Conservation (phyloP, 345 rosid species). For the Schrenkiella parvula region DNA sequence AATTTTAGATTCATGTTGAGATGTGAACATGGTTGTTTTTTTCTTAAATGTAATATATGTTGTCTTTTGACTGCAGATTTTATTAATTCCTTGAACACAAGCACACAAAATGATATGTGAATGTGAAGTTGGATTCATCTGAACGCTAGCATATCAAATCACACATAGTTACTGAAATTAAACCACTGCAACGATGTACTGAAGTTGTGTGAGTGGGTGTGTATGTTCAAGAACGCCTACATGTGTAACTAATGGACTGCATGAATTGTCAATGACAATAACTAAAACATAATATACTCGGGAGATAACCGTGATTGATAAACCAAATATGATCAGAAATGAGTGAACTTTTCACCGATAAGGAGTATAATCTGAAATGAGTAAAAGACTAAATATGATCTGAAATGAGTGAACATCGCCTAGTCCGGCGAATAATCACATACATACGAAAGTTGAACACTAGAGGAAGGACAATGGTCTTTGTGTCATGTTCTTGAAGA, state of each 20-base stretch:
- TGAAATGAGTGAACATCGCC: no score
- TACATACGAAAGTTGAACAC: no score
- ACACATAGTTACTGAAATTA: neutral
- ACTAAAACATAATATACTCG: neutral
- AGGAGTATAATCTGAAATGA: constrained; percentile 8
- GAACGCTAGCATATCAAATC: constrained; percentile 22
- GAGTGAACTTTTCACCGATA: constrained; percentile 40
- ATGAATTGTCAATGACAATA: neutral
- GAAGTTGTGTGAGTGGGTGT: constrained; percentile 45
- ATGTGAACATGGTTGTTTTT: neutral
- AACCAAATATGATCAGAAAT: neutral
- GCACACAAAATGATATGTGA: neutral
- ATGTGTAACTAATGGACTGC: constrained; percentile 14
- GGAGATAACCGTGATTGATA: neutral
- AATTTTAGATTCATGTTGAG: neutral
- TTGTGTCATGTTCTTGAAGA: no score
- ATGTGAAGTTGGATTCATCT: neutral
- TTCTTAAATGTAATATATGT: neutral
- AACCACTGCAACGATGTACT: constrained; percentile 35
- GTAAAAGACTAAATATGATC: no score
- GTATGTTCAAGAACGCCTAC: constrained; percentile 76
- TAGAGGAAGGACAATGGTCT: no score
- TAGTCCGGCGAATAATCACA: no score
- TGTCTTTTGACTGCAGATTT: neutral
- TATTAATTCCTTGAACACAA: neutral